Conservation (phyloP, 306 rosid genomes). For the Castanopsis chinensis region DNA sequence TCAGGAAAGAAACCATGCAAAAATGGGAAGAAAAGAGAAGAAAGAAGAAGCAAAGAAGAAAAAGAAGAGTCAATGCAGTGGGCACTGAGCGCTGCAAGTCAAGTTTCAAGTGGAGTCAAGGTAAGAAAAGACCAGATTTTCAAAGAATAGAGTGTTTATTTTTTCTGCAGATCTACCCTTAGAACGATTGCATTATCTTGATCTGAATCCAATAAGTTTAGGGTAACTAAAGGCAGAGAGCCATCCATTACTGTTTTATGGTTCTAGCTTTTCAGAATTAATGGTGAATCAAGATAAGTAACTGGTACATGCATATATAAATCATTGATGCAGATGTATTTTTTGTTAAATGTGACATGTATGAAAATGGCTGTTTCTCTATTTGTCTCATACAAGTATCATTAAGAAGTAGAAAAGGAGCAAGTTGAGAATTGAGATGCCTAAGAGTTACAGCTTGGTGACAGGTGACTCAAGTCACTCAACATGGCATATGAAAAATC, state of each 20-base stretch:
- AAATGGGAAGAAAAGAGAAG: conserved; percentile 33
- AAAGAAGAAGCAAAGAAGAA: conserved; percentile 23
- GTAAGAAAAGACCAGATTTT: conserved; percentile 22
- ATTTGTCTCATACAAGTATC: neutral
- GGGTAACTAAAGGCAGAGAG: neutral
- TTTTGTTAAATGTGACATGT: neutral
- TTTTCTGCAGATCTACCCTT: neutral
- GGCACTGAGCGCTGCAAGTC: conserved; percentile 63
- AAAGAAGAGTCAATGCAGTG: conserved; percentile 18
- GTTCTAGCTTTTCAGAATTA: neutral
- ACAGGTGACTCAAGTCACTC: neutral
- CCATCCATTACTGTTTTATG: neutral
- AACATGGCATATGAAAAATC: neutral
- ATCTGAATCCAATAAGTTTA: neutral
- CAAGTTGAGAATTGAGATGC: neutral
- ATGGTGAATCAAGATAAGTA: neutral
- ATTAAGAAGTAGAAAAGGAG: neutral
- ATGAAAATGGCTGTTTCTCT: neutral
- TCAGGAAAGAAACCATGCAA: conserved; percentile 36
- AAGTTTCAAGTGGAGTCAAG: conserved; percentile 37
- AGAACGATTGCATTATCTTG: neutral
- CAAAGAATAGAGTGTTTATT: neutral
- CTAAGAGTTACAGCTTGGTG: neutral
- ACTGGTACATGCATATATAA: neutral
- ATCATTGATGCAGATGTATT: neutral